Base-by-base conservation (phyloP, 116 monocot genomes). In the Iris pallida region DNA sequence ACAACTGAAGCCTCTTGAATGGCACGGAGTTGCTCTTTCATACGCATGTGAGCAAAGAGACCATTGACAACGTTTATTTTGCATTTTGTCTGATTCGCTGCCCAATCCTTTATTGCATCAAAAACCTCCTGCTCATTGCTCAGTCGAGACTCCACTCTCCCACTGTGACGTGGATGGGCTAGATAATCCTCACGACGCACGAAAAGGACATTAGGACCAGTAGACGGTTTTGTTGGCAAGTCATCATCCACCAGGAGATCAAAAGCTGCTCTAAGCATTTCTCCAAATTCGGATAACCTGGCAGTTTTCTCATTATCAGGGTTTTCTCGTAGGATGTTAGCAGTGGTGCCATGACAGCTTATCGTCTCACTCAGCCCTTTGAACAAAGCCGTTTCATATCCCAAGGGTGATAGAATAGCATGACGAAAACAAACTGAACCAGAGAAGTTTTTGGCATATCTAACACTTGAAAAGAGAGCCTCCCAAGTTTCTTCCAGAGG, bases 351-450 rank as follows among this genome's bases (percentile, higher is more conserved):
- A 20, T 81, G 79, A 69, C 97, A 97, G 55, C 61, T 87, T 57
- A 97, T 72, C n/a, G 46, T 16, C 62, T 97, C 89, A 6, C 79
- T 66, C n/a, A 97, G 71, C 3, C 92, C 97, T 80, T 92, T 87
- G 66, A 97, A 97, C 64, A 97, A 55, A 41, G 97, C 97, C 13
- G 90, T 92, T 76, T 97, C 97, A 54, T 97, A 97, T 4, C 97
- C 97, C 66, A 97, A 61, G 10, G 97, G 97, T 65, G 97, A 81
- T 62, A 97, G 73, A 72, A 97, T 72, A 42, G 69, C 80, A 71
- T 92, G 92, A 7, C 87, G 84, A 59, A 97, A 97, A 79, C 97
- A 97, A 55, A 97, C 86, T 6, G 92, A 68, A 49, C 77, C 74
- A 0, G 86, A 75, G 75, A 97, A 92, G 64, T 80, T 82, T 74